Evolutionary conservation across 179 eudicot genomes (phyloP).

Genomic region (Amaranthus tricolor): DNA sequence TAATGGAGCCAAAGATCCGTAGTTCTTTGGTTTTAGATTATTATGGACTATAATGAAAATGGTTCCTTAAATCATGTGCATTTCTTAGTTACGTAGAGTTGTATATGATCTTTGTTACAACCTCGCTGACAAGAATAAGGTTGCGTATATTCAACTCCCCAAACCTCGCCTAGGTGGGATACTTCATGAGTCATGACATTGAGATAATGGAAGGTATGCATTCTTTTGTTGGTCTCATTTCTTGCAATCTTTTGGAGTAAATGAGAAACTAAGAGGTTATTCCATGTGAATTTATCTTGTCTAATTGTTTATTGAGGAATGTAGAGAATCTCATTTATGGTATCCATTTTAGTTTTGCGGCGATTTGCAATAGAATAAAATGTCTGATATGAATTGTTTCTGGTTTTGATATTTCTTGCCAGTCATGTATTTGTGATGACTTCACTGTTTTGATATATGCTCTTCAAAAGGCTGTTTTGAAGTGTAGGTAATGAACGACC

Average conservation of each 20-base stretch:
- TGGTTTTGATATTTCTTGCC: slow-evolving; percentile 3
- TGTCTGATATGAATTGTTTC: slow-evolving; percentile 3
- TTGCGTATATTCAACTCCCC: not conserved
- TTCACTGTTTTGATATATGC: not conserved
- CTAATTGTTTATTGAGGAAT: not conserved
- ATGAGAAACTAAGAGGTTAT: not conserved
- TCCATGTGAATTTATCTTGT: not conserved
- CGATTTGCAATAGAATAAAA: not conserved
- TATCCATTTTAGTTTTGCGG: not conserved
- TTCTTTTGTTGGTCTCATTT: not conserved
- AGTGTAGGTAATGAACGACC: not conserved
- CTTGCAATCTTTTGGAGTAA: not conserved
- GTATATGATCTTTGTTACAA: not conserved
- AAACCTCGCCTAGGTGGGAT: too few relatives aligned
- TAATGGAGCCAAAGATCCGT: too few relatives aligned
- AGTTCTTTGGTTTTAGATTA: too few relatives aligned
- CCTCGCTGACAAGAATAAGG: too few relatives aligned
- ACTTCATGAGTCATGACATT: too few relatives aligned
- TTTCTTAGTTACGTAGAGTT: not conserved
- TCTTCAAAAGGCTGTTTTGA: not conserved
- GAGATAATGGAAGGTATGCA: not conserved
- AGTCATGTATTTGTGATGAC: not conserved
- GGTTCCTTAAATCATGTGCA: not conserved
- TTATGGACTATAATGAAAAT: not conserved
- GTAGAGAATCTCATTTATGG: not conserved